Base-by-base conservation (phyloP, 176 grass and related monocot genomes). In the Eremochloa ophiuroides region DNA sequence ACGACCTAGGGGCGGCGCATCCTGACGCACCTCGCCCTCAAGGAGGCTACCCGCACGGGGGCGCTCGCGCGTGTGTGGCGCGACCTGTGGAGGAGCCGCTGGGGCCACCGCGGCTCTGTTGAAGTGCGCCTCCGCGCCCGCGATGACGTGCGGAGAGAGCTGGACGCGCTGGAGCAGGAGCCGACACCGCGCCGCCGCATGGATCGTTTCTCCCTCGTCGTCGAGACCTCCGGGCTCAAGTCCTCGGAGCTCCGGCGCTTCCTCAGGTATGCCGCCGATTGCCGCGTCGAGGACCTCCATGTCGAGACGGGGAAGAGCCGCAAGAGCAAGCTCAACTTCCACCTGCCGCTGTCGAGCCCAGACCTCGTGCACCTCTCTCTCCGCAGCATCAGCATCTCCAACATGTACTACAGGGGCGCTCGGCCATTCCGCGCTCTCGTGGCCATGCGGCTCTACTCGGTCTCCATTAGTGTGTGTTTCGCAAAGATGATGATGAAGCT, bases 281-380 rank as follows among this genome's bases (percentile, higher is more conserved):
- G 85, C 73, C 37, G 67, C 20, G 87, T 94, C 29, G 76, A 71
- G 77, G 80, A 94, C 14, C 84, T 97, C 75, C 73, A 30, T 20
- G 9, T 94, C 41, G 85, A 75, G 20, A 28, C 83, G 0, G 20
- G 6, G 53, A 56, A 56, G 53, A 10, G 8, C 8, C 0, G 20
- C 8, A 50, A 50, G 6, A 18, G n/a, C n/a, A 43, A 62, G 3
- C 35, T 61, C 26, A 59, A 16, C 5, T 82, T 88, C 71, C 85
- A 47, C 66, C 80, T 91, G 18, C 71, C 71, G 10, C 38, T 59
- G 22, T 59, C 78, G 2, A 85, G 85, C 75, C 68, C 60, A 6
- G 1, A 42, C 56, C 71, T 96, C 64, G 84, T 20, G 16, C 15
- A 17, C 6, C 47, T 18, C 47, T 20, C 47, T 5, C 48, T 51